phyloP scores from a whole-genome alignment of 2,329 filamentous ascomycete genomes.

The Fulvia fulva region DNA sequence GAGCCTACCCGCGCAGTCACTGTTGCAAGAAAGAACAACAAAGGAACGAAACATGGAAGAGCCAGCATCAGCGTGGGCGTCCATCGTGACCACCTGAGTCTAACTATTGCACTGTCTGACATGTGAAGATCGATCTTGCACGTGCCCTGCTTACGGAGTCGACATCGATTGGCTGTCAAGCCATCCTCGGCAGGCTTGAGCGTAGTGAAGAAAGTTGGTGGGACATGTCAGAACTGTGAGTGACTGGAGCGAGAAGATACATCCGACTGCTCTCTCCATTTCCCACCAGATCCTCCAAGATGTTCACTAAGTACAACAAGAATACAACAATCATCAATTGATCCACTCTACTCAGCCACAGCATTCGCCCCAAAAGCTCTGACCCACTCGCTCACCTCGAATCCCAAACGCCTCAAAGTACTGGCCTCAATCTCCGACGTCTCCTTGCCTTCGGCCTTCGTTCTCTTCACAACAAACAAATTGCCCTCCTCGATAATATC shows the following conservation, averaged over 20 bases:
- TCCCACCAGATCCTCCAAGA: background rate
- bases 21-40: background rate
- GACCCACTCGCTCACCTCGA: conserved; percentile 85
- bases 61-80: background rate
- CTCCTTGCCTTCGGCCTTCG: conserved; percentile 31
- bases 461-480: conserved; percentile 39
- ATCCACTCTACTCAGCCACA: background rate
- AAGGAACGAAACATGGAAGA: background rate
- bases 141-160: background rate
- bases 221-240: background rate
- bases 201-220: background rate
- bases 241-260: background rate
- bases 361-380: conserved; percentile 30
- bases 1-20: background rate
- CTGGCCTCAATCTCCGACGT: conserved; percentile 36
- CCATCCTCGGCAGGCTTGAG: background rate
- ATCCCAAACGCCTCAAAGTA: conserved; percentile 69
- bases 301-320: conserved; percentile 1
- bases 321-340: background rate
- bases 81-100: conserved; percentile 4
- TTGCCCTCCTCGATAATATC: conserved; percentile 42
- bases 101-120: background rate
- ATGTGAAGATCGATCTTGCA: conserved; percentile 2
- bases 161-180: background rate
- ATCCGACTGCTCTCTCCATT: background rate